These are phyloP conservation scores for Cyclaneusma minus DNA, from an alignment of 2,329 filamentous ascomycete genomes.

Conservation along the genomic window DNA sequence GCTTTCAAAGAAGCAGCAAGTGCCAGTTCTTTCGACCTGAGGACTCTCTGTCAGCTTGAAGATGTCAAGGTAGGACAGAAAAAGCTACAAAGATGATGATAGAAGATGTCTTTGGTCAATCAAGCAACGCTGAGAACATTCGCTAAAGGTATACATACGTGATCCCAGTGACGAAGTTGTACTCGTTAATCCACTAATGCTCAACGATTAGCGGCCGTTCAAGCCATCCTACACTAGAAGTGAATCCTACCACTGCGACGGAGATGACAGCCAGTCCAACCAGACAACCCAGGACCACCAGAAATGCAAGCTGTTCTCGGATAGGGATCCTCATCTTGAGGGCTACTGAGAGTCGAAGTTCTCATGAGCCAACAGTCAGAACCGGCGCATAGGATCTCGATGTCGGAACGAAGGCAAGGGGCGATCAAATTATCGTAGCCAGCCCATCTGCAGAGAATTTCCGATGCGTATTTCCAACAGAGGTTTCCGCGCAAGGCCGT, in stretches of 20 bases:
- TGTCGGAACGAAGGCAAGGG: no score
- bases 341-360: no score
- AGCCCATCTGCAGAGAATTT: no score
- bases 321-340: conserved; percentile 69
- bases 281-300: conserved; percentile 64
- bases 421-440: no score
- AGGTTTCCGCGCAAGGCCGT: no score
- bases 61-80: conserved; percentile 1
- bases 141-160: conserved; percentile 19
- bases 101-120: not conserved
- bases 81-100: no score
- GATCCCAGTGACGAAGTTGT: conserved; percentile 41
- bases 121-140: not conserved
- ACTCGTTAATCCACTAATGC: conserved; percentile 40
- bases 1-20: conserved; percentile 80
- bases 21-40: conserved; percentile 43
- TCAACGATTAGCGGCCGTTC: not conserved
- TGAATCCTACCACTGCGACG: conserved; percentile 49
- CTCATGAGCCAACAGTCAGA: no score
- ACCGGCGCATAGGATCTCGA: no score
- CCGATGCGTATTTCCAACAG: no score
- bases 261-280: conserved; percentile 63
- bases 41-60: not conserved
- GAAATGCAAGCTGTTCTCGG: conserved; percentile 67
- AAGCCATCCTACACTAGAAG: conserved; percentile 29